A percentile compares a stretch with the other conserved stretches of the same genome.
Conservation (phyloP, 2,329 filamentous ascomycete genomes). For the Xylaria multiplex region DNA sequence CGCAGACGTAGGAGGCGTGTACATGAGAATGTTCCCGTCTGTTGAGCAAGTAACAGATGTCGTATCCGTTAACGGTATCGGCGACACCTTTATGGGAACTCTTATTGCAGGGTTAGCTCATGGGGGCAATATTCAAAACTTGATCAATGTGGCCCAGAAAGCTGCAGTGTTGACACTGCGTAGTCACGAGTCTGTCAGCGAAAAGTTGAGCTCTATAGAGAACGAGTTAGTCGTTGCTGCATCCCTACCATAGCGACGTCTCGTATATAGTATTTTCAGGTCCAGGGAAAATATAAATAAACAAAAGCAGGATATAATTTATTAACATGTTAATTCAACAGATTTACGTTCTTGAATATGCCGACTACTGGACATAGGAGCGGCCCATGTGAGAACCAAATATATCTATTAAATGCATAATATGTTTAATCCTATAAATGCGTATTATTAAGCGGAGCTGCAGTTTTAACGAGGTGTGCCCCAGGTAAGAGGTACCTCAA, state of each 20-base stretch:
- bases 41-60: constrained; percentile 75
- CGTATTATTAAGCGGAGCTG: background rate
- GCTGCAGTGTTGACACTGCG: constrained; percentile 83
- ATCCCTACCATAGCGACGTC: constrained; percentile 9
- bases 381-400: background rate
- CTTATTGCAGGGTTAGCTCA: constrained; percentile 80
- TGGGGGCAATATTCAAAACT: constrained; percentile 64
- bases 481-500: background rate
- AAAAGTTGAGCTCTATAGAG: constrained; percentile 60
- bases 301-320: too few relatives aligned
- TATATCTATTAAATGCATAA: constrained; percentile 2
- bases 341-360: too few relatives aligned
- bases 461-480: constrained; percentile 23
- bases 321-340: too few relatives aligned
- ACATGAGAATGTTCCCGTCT: constrained; percentile 78
- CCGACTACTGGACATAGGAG: too few relatives aligned
- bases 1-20: constrained; percentile 75
- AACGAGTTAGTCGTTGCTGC: constrained; percentile 49
- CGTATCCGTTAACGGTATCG: constrained; percentile 92
- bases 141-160: constrained; percentile 83
- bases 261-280: too few relatives aligned
- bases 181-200: constrained; percentile 77
- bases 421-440: too few relatives aligned
- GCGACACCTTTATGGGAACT: constrained; percentile 90
- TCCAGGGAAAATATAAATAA: too few relatives aligned